Evolutionary conservation across 2,329 filamentous ascomycete genomes (phyloP), one percentile per base, ranked within the genome.

Genomic region (Proliferodiscus dingleyae): DNA sequence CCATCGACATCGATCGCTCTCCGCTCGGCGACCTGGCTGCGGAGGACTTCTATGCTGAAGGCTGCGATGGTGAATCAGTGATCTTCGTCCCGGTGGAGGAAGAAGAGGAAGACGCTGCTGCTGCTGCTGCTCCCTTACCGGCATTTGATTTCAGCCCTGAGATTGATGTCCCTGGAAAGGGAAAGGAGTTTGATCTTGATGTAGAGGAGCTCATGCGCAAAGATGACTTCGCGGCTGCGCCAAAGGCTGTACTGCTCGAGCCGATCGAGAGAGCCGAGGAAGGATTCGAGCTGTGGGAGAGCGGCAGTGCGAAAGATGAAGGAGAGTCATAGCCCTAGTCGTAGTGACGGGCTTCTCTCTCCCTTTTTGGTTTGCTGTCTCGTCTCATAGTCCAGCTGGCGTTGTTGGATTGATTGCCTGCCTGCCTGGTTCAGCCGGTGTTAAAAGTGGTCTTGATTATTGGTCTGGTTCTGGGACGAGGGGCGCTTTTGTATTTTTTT

Each of bases 251-350:
- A 2, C 58, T 76, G 2, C 64, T 82, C 11, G 64, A 75, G 44
- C 73, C 77, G 1, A 70, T 83, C 4, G 77, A 82, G 43, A 79
- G 75, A 37, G 75, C 77, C 0, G 77, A 73, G 32, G 77, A 81
- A 55, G 73, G 66, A 60, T 80, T 87, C 57, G 80, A 85, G 56
- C 71, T 87, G 13, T 87, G 83, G 82, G 83, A 87, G 64, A 86
- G 81, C 59, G 75, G 72, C 21, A 85, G 80, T 63, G 74, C 75
- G 21, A 77, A 79, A 53, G 83, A 80, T 38, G 81, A 59, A 16
- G 28, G 28, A 32, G 57, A 61, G 30, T 56, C 45, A 33, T 51
- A 34, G 15, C 32, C 11, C 15, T 30, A 13, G 28, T 13, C 15
- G 13, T n/a, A 1, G 1, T 1, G 28, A 15, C 3, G 28, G 28